These are phyloP conservation scores for Tulasnella sp. DNA, from an alignment of 768 basidiomycete species.

Conservation along the genomic window DNA sequence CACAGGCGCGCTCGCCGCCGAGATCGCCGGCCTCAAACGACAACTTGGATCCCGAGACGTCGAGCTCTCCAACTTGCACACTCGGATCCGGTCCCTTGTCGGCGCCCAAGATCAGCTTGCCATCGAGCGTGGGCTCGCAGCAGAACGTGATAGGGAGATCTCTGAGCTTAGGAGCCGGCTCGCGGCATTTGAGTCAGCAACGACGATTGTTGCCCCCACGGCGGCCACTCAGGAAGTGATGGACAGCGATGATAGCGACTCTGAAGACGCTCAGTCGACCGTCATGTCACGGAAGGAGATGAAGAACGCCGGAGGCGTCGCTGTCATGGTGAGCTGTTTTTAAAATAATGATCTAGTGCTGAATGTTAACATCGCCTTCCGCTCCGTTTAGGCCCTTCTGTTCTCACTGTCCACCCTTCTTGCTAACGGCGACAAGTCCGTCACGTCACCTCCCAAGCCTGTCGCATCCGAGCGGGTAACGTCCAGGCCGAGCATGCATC, in stretches of 20 bases:
- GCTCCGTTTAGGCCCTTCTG: slow-evolving; percentile 4
- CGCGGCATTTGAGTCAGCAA: background rate
- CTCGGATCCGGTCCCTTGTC: background rate
- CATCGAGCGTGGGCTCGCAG: slow-evolving; percentile 1
- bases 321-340: slow-evolving; percentile 19
- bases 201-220: background rate
- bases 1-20: slow-evolving; percentile 21
- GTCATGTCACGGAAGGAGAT: slow-evolving; percentile 11
- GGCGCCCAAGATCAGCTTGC: background rate
- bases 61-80: slow-evolving; percentile 9
- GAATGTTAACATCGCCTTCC: background rate
- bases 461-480: slow-evolving; percentile 1
- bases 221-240: background rate
- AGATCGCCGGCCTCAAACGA: slow-evolving; percentile 5
- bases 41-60: slow-evolving; percentile 3
- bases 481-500: background rate
- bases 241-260: slow-evolving; percentile 6
- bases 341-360: background rate
- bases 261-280: slow-evolving; percentile 5
- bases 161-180: background rate
- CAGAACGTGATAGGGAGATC: slow-evolving; percentile 11
- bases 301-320: slow-evolving; percentile 20
- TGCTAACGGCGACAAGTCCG: background rate
- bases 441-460: background rate
- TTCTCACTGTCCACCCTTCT: slow-evolving; percentile 17